These are phyloP conservation scores for Hypoxylon sp. DNA, from an alignment of 2,329 filamentous ascomycete species.

Conservation along the genomic window DNA sequence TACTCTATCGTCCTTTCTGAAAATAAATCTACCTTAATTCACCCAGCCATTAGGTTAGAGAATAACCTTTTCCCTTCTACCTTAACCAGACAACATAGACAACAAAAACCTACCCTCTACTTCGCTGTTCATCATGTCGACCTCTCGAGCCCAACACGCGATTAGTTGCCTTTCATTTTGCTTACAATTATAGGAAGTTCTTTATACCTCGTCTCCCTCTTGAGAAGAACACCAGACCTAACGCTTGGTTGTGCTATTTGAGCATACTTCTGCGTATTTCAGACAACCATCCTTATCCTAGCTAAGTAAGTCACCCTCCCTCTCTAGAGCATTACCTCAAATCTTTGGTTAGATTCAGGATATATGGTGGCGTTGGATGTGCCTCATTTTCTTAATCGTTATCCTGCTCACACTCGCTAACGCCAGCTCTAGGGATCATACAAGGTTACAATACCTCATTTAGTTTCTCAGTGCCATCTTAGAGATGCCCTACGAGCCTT, in stretches of 20 bases:
- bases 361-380: too few species aligned
- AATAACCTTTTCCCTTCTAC: neutral
- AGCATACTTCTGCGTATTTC: conserved; percentile 33
- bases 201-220: neutral
- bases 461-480: neutral
- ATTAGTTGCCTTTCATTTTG: neutral
- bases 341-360: neutral
- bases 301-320: neutral
- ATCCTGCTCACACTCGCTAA: conserved; percentile 8
- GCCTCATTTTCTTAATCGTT: neutral
- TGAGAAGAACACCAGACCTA: neutral
- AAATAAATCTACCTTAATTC: too few species aligned
- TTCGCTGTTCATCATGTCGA: neutral
- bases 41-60: neutral
- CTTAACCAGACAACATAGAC: neutral
- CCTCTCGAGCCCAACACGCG: neutral
- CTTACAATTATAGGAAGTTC: conserved; percentile 2
- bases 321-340: neutral
- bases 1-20: neutral
- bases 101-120: neutral
- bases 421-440: neutral
- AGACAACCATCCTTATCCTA: conserved; percentile 17
- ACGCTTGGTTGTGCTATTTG: conserved; percentile 24
- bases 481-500: conserved; percentile 34
- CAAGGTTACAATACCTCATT: neutral